These are phyloP conservation scores for Fusarium chuoi DNA, from an alignment of 2,329 filamentous ascomycete genomes.

Conservation along the genomic window DNA sequence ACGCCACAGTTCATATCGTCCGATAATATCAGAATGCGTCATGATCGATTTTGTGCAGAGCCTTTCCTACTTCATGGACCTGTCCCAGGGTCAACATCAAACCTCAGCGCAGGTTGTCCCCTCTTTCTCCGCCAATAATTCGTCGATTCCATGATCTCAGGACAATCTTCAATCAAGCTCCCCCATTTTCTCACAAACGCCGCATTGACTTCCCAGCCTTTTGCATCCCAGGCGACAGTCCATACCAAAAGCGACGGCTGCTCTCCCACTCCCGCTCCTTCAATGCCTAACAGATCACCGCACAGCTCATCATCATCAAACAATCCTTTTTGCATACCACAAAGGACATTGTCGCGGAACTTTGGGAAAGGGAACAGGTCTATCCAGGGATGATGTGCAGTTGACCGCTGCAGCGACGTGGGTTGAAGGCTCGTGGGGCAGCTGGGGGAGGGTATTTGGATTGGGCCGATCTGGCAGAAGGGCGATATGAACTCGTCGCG, in stretches of 20 bases:
- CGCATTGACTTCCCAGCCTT: neutral
- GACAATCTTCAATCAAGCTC: neutral
- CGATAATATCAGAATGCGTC: rapidly evolving
- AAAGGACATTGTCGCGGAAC: neutral
- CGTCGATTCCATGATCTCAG: neutral
- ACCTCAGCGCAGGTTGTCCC: neutral
- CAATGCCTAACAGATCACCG: neutral
- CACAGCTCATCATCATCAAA: neutral
- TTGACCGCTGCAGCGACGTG: neutral
- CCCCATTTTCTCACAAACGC: neutral
- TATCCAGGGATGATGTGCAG: neutral
- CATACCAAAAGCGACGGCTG: neutral
- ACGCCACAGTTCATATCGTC: neutral
- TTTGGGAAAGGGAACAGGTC: neutral
- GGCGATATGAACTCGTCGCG: neutral
- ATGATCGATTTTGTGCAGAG: rapidly evolving
- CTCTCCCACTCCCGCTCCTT: neutral
- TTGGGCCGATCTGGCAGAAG: neutral
- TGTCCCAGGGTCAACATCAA: neutral
- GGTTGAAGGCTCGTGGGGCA: neutral
- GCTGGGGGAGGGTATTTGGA: neutral
- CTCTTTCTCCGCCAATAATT: neutral
- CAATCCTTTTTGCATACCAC: neutral
- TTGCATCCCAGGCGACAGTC: neutral
- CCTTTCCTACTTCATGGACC: neutral